A percentile compares a stretch with the other conserved stretches of the same genome.
These are phyloP conservation scores for Colletotrichum tofieldiae DNA, from an alignment of 2,329 filamentous ascomycete species.

Conservation along the genomic window DNA sequence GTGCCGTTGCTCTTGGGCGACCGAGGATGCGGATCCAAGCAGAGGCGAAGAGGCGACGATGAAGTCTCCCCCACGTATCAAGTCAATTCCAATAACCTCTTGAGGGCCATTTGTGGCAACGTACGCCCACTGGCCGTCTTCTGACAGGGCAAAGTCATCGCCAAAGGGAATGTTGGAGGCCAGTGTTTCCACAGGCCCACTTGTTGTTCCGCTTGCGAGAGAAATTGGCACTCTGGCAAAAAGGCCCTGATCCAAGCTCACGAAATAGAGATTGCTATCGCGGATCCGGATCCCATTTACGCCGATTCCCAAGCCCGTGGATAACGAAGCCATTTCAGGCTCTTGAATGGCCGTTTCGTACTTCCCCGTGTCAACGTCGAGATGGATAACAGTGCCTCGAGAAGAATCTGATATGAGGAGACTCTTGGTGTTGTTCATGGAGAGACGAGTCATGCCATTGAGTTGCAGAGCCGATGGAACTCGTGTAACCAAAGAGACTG, in stretches of 20 bases:
- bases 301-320: slow-evolving; percentile 5
- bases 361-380: slow-evolving; percentile 40
- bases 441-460: slow-evolving; percentile 46
- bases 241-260: slow-evolving; percentile 27
- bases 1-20: slow-evolving; percentile 12
- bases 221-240: slow-evolving; percentile 18
- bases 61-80: neutral
- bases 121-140: slow-evolving; percentile 17
- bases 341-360: slow-evolving; percentile 43
- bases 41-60: slow-evolving; percentile 12
- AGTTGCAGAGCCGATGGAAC: slow-evolving; percentile 41
- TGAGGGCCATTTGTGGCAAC: slow-evolving; percentile 26
- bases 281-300: slow-evolving; percentile 26
- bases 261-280: slow-evolving; percentile 18
- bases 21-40: neutral
- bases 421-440: slow-evolving; percentile 31
- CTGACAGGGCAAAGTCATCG: slow-evolving; percentile 32
- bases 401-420: slow-evolving; percentile 46
- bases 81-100: slow-evolving; percentile 6
- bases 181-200: slow-evolving; percentile 8
- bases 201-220: neutral
- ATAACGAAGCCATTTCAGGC: slow-evolving; percentile 18
- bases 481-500: slow-evolving; percentile 29
- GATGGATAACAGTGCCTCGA: slow-evolving; percentile 40
- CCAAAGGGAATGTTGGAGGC: slow-evolving; percentile 20